Base-by-base conservation (phyloP, 2,329 filamentous ascomycete genomes). In the Parastagonospora nodorum region DNA sequence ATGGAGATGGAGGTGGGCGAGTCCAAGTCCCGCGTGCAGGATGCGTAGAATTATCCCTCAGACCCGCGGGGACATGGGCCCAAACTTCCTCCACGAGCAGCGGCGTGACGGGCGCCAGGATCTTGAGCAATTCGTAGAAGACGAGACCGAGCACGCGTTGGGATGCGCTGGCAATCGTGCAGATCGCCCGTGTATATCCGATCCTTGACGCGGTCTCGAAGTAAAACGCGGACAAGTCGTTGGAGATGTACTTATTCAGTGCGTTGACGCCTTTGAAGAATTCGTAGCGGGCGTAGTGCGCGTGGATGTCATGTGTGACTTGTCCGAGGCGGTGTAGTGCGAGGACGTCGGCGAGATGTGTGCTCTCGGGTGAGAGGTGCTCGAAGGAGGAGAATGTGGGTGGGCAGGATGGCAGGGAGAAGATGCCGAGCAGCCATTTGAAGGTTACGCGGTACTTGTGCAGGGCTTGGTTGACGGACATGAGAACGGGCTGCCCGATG, bases 191-290 rank as follows among this genome's bases (percentile, higher is more conserved):
- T 94, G 77, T 99, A 99, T 1, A 97, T 79, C 2, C 90, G 82
- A 66, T 99, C 94, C 74, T 99, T 99, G 63, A 92, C n/a, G 81
- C 0, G 89, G 89, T 86, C 74, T 99, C 94, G 50, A 99, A 85
- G 72, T 97, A 99, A 73, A 97, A 96, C 0, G 93, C 88, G 0
- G 92, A 97, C 19, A 99, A 81, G 60, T 97, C 90, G 19, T 82
- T 85, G 48, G 86, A 85, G 51, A 96, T 82, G 87, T 92, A 97
- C 56, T 84, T 84, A 73, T 92, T 95, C 57, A 97, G 80, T 4
- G 82, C 75, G 51, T 80, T 84, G 5, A 92, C 79, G 10, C 83
- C 92, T 73, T 86, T 89, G 80, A 91, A 88, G 73, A 96, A 97
- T 67, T 96, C 90, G 67, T 90, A 88, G 24, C 83, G 83, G 31